These are phyloP conservation scores for Cladosporium cucumerinum DNA, from an alignment of 2,329 filamentous ascomycete species.

Conservation along the genomic window DNA sequence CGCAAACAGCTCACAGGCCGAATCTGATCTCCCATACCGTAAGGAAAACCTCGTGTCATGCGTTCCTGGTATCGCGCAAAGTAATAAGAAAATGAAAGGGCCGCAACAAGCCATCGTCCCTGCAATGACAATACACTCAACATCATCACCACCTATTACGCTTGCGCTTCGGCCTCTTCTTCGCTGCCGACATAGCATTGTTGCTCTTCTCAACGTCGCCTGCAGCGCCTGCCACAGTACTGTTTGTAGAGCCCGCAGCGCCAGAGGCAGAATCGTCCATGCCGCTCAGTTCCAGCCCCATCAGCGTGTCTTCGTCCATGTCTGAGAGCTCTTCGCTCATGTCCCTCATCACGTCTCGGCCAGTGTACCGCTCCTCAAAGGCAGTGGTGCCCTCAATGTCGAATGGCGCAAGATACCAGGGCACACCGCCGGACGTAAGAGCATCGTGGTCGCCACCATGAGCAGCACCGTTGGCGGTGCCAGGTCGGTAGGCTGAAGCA, in stretches of 20 bases:
- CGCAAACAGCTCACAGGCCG: not conserved
- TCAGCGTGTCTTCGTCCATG: slow-evolving; percentile 84
- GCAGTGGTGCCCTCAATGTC: slow-evolving; percentile 77
- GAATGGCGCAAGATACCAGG: slow-evolving; percentile 84
- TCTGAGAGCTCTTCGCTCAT: slow-evolving; percentile 82
- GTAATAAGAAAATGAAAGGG: not conserved
- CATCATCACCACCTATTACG: slow-evolving; percentile 6
- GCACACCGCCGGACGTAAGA: slow-evolving; percentile 67
- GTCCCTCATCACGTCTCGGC: slow-evolving; percentile 65
- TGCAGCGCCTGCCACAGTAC: not conserved
- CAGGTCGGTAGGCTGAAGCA: slow-evolving; percentile 42
- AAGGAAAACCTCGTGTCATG: not conserved
- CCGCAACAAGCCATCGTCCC: not conserved
- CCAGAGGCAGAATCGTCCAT: slow-evolving; percentile 11
- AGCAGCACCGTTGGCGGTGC: slow-evolving; percentile 19
- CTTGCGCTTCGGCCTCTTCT: slow-evolving; percentile 14
- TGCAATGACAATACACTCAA: not conserved
- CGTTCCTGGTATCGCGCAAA: slow-evolving; percentile 9
- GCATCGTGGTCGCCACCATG: slow-evolving; percentile 38
- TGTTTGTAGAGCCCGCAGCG: slow-evolving; percentile 1
- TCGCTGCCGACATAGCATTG: not conserved
- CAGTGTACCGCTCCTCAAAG: slow-evolving; percentile 70
- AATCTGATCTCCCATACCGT: not conserved
- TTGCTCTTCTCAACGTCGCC: not conserved
- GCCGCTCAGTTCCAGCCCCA: slow-evolving; percentile 46